A percentile compares a stretch with the other conserved stretches of the same genome.
Conservation (phyloP, 768 basidiomycete genomes). For the Serendipita sp. region DNA sequence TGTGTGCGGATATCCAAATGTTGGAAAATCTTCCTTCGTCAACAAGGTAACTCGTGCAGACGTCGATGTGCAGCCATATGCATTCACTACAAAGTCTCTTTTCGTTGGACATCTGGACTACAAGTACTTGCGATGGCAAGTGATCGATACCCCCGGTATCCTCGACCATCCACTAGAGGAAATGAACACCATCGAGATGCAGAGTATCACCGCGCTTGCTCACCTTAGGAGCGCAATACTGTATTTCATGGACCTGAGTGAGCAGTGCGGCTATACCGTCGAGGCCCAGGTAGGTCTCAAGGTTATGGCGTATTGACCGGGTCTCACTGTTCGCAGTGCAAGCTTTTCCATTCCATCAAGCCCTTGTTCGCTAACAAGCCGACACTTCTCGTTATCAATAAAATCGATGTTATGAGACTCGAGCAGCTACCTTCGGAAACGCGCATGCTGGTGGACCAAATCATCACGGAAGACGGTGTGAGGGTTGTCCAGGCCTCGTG, state of each 20-base stretch:
- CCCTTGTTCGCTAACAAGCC: constrained; percentile 92
- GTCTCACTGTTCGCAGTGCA: constrained; percentile 42
- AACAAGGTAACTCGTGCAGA: constrained; percentile 99
- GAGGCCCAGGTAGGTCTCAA: constrained; percentile 68
- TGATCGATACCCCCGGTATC: constrained; percentile 97
- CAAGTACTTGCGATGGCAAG: constrained; percentile 98
- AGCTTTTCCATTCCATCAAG: constrained; percentile 98
- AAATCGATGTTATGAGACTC: constrained; percentile 83
- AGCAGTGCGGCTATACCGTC: constrained; percentile 94
- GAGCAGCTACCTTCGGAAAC: constrained; percentile 68
- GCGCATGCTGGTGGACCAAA: constrained; percentile 71
- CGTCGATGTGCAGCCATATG: constrained; percentile 98
- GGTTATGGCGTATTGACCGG: background rate
- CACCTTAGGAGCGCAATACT: constrained; percentile 87
- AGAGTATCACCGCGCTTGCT: constrained; percentile 94
- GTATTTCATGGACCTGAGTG: constrained; percentile 98
- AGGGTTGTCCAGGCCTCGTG: constrained; percentile 77
- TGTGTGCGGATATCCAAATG: constrained; percentile 98
- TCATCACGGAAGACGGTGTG: constrained; percentile 59
- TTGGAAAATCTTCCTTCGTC: constrained; percentile 98
- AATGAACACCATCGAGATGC: constrained; percentile 99
- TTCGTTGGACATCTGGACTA: constrained; percentile 99
- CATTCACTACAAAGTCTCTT: constrained; percentile 96
- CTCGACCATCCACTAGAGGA: constrained; percentile 97
- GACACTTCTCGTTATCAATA: constrained; percentile 90